These are phyloP conservation scores for Fusarium heterosporum DNA, from an alignment of 2,329 filamentous ascomycete species.

Conservation along the genomic window DNA sequence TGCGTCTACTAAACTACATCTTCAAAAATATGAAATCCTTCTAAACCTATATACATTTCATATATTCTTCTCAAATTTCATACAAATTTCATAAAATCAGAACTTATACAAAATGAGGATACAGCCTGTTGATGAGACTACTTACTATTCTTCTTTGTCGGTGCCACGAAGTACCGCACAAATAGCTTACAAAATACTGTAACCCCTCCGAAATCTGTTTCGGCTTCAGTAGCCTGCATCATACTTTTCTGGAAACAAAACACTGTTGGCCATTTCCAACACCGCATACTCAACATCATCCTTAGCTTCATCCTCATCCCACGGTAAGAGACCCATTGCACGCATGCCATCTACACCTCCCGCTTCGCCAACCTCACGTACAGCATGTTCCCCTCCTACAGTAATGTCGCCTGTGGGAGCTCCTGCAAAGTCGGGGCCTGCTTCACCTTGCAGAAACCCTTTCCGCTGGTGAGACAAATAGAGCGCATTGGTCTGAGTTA, in stretches of 20 bases:
- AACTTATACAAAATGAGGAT: too few relatives aligned
- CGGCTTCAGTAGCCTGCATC: constrained; percentile 38
- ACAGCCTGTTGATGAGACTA: too few relatives aligned
- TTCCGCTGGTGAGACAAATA: constrained; percentile 58
- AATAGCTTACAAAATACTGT: not conserved
- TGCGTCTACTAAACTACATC: too few relatives aligned
- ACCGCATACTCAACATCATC: constrained; percentile 51
- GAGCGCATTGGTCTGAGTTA: constrained; percentile 57
- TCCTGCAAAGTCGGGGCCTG: constrained; percentile 56
- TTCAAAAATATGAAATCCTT: too few relatives aligned
- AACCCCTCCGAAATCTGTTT: not conserved
- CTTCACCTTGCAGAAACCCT: constrained; percentile 56
- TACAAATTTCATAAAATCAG: not conserved
- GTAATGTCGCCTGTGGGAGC: constrained; percentile 52
- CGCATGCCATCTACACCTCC: constrained; percentile 56
- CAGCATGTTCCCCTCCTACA: constrained; percentile 51
- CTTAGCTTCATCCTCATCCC: constrained; percentile 53
- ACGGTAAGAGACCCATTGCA: constrained; percentile 57
- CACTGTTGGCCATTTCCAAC: constrained; percentile 54
- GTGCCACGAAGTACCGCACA: not conserved
- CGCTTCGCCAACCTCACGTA: constrained; percentile 54
- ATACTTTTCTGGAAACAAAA: constrained; percentile 57
- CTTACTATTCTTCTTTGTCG: too few relatives aligned
- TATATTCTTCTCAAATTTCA: not conserved
- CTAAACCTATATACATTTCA: too few relatives aligned